Percentiles rank a stretch among this genome's conserved stretches.
Conservation (phyloP, 176 grass and related monocot species). For the Aegilops tauschii region DNA sequence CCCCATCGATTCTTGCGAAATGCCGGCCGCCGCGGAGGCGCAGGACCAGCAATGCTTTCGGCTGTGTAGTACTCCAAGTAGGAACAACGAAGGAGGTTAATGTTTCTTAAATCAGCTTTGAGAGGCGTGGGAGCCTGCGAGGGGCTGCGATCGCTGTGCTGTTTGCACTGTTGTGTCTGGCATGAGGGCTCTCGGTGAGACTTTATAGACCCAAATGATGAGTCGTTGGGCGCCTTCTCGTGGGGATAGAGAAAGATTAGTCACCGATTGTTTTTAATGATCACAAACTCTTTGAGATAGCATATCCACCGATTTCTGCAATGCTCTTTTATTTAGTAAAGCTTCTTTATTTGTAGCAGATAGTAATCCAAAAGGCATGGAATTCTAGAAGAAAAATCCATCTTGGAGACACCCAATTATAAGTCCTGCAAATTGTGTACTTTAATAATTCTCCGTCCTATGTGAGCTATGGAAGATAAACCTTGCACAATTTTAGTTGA, state of each 20-base stretch:
- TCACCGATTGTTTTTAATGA: not conserved
- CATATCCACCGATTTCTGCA: not conserved
- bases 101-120: not conserved
- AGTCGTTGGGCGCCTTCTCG: not conserved
- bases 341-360: not conserved
- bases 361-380: not conserved
- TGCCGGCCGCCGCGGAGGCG: not conserved
- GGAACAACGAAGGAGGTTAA: not conserved
- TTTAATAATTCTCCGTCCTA: no score
- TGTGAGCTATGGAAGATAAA: no score
- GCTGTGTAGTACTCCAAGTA: not conserved
- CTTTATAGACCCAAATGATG: slow-evolving; percentile 34
- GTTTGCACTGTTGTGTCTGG: slow-evolving; percentile 39
- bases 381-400: not conserved
- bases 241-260: slow-evolving; percentile 10
- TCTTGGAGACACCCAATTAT: not conserved
- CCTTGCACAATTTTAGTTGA: no score
- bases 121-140: not conserved
- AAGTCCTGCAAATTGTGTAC: not conserved
- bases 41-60: not conserved
- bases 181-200: not conserved
- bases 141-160: not conserved
- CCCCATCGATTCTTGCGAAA: slow-evolving; percentile 37
- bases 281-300: not conserved
- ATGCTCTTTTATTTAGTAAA: not conserved